These are phyloP conservation scores for Aspergillus chevalieri DNA, from an alignment of 2,329 filamentous ascomycete genomes.

Conservation along the genomic window DNA sequence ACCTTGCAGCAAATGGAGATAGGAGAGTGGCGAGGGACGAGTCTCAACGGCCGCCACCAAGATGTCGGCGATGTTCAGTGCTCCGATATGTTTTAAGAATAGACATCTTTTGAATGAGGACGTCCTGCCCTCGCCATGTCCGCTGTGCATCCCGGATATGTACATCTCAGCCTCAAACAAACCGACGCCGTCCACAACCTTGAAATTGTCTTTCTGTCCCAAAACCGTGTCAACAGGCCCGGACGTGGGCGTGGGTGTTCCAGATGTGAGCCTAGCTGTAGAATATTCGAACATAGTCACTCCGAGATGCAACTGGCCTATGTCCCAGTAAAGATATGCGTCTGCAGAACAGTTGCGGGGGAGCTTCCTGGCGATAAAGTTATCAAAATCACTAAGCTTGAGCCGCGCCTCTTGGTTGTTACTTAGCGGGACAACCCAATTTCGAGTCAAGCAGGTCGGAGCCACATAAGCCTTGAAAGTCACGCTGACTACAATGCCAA, in stretches of 20 bases:
- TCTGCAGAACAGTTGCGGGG: conserved; percentile 45
- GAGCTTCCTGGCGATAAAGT: conserved; percentile 34
- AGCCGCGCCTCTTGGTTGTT: conserved; percentile 25
- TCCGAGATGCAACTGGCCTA: conserved; percentile 44
- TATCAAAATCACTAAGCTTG: conserved; percentile 35
- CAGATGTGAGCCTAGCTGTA: conserved; percentile 11
- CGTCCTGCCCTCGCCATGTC: conserved; percentile 53
- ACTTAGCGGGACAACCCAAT: conserved; percentile 33
- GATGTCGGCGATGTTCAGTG: conserved; percentile 21
- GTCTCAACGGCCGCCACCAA: conserved; percentile 43
- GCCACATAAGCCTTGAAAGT: conserved; percentile 45
- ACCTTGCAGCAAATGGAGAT: conserved; percentile 59
- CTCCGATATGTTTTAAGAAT: conserved; percentile 49
- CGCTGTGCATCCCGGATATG: conserved; percentile 54
- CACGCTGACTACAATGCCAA: conserved; percentile 53
- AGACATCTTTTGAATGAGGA: conserved; percentile 61
- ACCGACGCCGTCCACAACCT: conserved; percentile 42
- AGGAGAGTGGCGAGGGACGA: conserved; percentile 51
- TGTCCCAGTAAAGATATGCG: conserved; percentile 51
- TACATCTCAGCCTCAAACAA: conserved; percentile 58
- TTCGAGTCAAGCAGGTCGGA: conserved; percentile 35
- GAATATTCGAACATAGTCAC: conserved; percentile 45
- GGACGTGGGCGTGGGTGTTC: conserved; percentile 7
- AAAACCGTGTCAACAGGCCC: conserved; percentile 18
- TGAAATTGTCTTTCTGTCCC: conserved; percentile 27